Evolutionary conservation across 2,329 filamentous ascomycete species (phyloP), one percentile per base, ranked within the genome.

Genomic region (Fusarium sp.): DNA sequence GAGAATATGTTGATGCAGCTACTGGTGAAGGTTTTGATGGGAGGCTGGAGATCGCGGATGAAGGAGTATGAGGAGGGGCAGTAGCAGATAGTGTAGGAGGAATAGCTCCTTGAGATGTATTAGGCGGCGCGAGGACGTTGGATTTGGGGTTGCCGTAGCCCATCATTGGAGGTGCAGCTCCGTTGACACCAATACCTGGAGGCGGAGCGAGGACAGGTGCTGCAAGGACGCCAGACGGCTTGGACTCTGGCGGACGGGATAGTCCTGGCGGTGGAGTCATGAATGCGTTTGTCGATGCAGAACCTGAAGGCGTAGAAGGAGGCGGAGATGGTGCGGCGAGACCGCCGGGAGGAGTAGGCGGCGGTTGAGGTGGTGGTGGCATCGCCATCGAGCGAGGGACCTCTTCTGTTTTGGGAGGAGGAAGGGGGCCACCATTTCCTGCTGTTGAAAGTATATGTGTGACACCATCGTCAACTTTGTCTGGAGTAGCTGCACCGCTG

Each of bases 61-160:
- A 35, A 15, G 62, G 57, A 19, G 63, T 57, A 17, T 63, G 49
- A 15, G 64, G 60, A 31, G 71, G 67, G n/a, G 47, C 33, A 15
- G 54, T 43, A 33, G 55, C 37, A 21, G 65, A 48, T 9, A 66
- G 42, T 17, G 57, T 48, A 11, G 69, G 66, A 44, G 66, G 66
- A 19, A 60, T 45, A 17, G 49, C 58, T 37, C 41, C 63, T 53
- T 77, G 77, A 13, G 73, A 69, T 9, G 77, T 76, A 54, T 79
- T 78, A n/a, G 79, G 79, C 11, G 73, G 76, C 29, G 79, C 79
- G n/a, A 81, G 74, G 21, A 80, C 72, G 48, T 77, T 76, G 13
- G 77, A 80, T 60, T 77, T 81, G 32, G 75, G 73, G 42, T 38
- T 69, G 31, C 66, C 49, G 25, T 55, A 46, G 71, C 70, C 65